Conservation (phyloP, 2,329 filamentous ascomycete species). For the Hymenoscyphus fraxineus region DNA sequence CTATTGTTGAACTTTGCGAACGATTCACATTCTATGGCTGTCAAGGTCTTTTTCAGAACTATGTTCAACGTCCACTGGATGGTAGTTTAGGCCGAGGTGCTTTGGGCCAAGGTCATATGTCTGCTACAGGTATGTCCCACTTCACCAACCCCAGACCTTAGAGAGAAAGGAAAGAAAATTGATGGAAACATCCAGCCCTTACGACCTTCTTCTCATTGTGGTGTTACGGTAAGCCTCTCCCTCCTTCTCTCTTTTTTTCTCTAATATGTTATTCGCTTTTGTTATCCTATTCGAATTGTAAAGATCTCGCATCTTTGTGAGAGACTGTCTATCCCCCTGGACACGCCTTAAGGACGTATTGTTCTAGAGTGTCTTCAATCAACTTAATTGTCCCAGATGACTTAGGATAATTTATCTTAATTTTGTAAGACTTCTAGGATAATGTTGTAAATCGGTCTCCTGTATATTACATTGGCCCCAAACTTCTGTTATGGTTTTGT, state of each 20-base stretch:
- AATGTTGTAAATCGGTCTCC: too few species aligned
- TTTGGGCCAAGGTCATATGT: slow-evolving; percentile 51
- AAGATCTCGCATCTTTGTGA: background rate
- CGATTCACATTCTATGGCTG: slow-evolving; percentile 64
- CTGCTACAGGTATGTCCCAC: slow-evolving; percentile 39
- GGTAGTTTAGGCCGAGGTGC: slow-evolving; percentile 39
- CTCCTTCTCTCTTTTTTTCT: background rate
- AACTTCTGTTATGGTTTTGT: background rate
- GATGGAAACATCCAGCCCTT: slow-evolving; percentile 35
- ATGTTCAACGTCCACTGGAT: slow-evolving; percentile 45
- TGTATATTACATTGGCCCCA: background rate
- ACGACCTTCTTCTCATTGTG: slow-evolving; percentile 51
- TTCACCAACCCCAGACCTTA: too few species aligned
- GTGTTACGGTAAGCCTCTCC: slow-evolving; percentile 43
- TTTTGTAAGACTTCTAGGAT: too few species aligned
- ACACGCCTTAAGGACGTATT: too few species aligned
- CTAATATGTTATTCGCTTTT: background rate
- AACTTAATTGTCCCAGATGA: too few species aligned
- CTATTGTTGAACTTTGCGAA: slow-evolving; percentile 60
- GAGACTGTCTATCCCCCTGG: too few species aligned
- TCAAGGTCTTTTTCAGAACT: slow-evolving; percentile 59
- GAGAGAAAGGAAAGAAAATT: too few species aligned
- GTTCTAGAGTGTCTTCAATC: too few species aligned
- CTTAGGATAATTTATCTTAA: too few species aligned
- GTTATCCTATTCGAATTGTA: background rate